These are phyloP conservation scores for Aspergillus bridgeri DNA, from an alignment of 495 filamentous ascomycete species.

Conservation along the genomic window DNA sequence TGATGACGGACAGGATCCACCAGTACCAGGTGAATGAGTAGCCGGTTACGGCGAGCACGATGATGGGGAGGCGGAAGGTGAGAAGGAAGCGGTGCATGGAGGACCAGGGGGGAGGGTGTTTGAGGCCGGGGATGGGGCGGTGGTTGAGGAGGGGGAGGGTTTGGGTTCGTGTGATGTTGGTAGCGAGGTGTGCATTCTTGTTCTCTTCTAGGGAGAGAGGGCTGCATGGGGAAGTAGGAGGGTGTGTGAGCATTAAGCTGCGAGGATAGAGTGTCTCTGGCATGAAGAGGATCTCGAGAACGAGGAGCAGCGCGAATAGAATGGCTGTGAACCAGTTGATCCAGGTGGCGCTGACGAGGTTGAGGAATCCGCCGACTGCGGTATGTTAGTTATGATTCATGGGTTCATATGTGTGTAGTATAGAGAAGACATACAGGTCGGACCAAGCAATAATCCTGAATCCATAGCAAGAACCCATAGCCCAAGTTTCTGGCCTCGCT, in stretches of 20 bases:
- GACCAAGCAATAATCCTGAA: conserved; percentile 53
- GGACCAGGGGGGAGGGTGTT: conserved; percentile 52
- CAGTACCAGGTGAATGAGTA: conserved; percentile 62
- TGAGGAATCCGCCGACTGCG: conserved; percentile 55
- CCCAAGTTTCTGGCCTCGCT: conserved; percentile 59
- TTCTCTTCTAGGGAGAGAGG: not conserved
- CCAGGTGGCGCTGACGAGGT: conserved; percentile 49
- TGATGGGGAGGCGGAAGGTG: conserved; percentile 46
- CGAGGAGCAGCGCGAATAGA: conserved; percentile 49
- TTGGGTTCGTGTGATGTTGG: conserved; percentile 35
- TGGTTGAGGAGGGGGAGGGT: conserved; percentile 50
- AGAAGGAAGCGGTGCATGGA: conserved; percentile 44
- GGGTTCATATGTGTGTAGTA: not conserved
- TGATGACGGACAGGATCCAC: conserved; percentile 61
- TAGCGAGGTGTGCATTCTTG: not conserved
- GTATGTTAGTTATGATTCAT: not conserved
- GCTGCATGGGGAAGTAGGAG: not conserved
- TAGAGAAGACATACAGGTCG: conserved; percentile 29
- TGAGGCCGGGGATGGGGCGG: conserved; percentile 49
- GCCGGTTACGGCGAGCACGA: conserved; percentile 44
- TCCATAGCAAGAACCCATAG: conserved; percentile 61
- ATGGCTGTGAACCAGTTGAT: conserved; percentile 60
- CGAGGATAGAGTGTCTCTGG: conserved; percentile 61
- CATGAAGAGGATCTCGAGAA: conserved; percentile 52
- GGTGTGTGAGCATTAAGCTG: conserved; percentile 41